phyloP scores from a whole-genome alignment of 768 basidiomycete genomes.

The Infundibulicybe gibba region DNA sequence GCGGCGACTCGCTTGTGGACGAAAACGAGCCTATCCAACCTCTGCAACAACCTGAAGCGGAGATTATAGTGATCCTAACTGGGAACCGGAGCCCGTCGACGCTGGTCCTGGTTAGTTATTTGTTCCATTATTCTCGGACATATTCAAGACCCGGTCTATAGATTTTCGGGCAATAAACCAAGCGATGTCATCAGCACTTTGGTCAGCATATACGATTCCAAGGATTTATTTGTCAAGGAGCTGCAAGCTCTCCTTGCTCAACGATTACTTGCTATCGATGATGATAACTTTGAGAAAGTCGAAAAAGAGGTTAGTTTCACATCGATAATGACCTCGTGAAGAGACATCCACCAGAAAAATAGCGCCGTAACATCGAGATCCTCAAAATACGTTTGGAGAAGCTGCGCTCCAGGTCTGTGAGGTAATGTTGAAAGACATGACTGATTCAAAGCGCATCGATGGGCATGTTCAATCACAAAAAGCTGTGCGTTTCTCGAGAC shows the following conservation, averaged over 20 bases:
- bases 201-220: conserved; percentile 96
- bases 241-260: conserved; percentile 90
- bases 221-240: conserved; percentile 95
- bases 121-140: background rate
- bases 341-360: background rate
- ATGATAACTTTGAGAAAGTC: conserved; percentile 76
- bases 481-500: conserved; percentile 39
- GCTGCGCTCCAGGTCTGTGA: conserved; percentile 91
- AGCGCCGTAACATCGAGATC: conserved; percentile 92
- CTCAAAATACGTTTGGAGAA: conserved; percentile 97
- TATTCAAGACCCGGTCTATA: conserved; percentile 19
- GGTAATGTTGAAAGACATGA: conserved; percentile 97
- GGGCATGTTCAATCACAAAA: conserved; percentile 79
- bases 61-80: conserved; percentile 91
- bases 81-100: conserved; percentile 96
- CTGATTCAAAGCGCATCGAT: conserved; percentile 88
- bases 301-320: conserved; percentile 53
- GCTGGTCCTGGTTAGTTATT: conserved; percentile 81
- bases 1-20: conserved; percentile 77
- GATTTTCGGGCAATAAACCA: conserved; percentile 88
- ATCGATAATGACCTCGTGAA: background rate
- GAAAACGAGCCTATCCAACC: conserved; percentile 80
- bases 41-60: conserved; percentile 68
- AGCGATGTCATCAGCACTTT: conserved; percentile 95
- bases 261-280: conserved; percentile 72